phyloP scores from a whole-genome alignment of 2,329 filamentous ascomycete genomes.

The Pseudopyricularia javanii region DNA sequence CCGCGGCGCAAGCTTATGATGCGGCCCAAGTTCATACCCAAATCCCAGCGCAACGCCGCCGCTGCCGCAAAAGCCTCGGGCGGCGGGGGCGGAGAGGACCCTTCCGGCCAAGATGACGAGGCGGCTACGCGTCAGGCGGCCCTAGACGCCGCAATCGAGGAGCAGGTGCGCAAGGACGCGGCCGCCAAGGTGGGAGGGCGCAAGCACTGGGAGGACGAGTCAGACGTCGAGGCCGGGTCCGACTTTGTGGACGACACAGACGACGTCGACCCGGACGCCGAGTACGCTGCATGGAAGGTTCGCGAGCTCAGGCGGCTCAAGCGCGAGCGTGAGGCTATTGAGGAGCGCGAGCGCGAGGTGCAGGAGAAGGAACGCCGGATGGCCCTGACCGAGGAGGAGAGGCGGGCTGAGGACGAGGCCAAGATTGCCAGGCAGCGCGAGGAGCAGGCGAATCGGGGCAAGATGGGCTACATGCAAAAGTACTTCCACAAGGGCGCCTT shows the following conservation, averaged over 20 bases:
- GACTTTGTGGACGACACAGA: slow-evolving; percentile 83
- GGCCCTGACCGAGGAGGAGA: slow-evolving; percentile 77
- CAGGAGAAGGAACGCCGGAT: slow-evolving; percentile 82
- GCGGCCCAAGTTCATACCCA: slow-evolving; percentile 52
- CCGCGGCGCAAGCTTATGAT: slow-evolving; percentile 45
- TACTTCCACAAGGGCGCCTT: slow-evolving; percentile 97
- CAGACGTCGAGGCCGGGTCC: slow-evolving; percentile 47
- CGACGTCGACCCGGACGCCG: slow-evolving; percentile 72
- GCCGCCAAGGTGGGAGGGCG: slow-evolving; percentile 63
- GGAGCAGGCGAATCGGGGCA: slow-evolving; percentile 59
- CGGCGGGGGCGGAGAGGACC: slow-evolving; percentile 12
- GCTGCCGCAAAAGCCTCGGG: slow-evolving; percentile 9
- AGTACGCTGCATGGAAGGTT: slow-evolving; percentile 86
- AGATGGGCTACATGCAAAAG: slow-evolving; percentile 85
- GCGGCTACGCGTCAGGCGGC: slow-evolving; percentile 54
- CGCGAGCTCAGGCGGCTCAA: slow-evolving; percentile 83
- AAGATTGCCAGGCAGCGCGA: slow-evolving; percentile 68
- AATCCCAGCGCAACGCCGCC: slow-evolving; percentile 33
- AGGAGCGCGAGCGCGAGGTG: slow-evolving; percentile 69
- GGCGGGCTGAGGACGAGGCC: slow-evolving; percentile 71
- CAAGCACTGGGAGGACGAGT: slow-evolving; percentile 73
- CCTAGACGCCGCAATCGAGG: slow-evolving; percentile 71
- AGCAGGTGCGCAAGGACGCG: slow-evolving; percentile 73
- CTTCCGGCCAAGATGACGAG: slow-evolving; percentile 36
- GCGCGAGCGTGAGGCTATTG: slow-evolving; percentile 74